phyloP scores from a whole-genome alignment of 768 basidiomycete genomes.

The Hericium coralloides region DNA sequence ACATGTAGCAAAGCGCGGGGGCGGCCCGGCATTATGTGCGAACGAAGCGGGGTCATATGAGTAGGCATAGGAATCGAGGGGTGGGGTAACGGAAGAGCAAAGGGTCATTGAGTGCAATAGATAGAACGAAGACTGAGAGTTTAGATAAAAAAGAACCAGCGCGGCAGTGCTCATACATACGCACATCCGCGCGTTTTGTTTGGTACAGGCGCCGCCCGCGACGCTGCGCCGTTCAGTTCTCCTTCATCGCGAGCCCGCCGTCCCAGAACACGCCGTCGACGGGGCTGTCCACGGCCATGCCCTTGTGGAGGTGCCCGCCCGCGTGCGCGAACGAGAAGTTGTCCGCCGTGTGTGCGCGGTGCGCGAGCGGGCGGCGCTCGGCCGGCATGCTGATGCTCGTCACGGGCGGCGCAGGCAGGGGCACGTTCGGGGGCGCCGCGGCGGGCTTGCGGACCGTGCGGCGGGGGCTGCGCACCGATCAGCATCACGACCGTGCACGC shows the following conservation, averaged over 20 bases:
- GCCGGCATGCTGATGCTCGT: neutral
- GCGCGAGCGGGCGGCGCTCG: slow-evolving; percentile 8
- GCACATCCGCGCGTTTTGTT: neutral
- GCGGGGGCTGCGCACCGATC: slow-evolving; percentile 3
- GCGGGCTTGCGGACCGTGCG: slow-evolving; percentile 12
- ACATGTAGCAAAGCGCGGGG: no score
- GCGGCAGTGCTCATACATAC: slow-evolving; percentile 7
- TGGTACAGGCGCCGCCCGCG: neutral
- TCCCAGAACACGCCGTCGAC: neutral
- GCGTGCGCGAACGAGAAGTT: neutral
- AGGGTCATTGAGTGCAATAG: neutral
- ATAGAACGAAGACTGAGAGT: neutral
- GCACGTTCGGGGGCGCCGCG: slow-evolving; percentile 9
- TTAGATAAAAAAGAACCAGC: neutral
- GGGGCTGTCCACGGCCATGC: neutral
- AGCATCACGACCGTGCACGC: neutral
- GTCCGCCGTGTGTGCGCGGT: slow-evolving; percentile 6
- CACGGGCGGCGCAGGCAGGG: slow-evolving; percentile 6
- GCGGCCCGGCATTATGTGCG: neutral
- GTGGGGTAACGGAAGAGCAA: neutral
- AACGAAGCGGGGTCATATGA: neutral
- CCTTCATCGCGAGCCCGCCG: neutral
- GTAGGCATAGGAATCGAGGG: neutral
- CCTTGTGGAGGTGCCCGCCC: neutral
- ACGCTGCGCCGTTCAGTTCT: neutral